phyloP scores from a whole-genome alignment of 2,329 filamentous ascomycete genomes.

The Pseudocercospora pini-densiflorae region DNA sequence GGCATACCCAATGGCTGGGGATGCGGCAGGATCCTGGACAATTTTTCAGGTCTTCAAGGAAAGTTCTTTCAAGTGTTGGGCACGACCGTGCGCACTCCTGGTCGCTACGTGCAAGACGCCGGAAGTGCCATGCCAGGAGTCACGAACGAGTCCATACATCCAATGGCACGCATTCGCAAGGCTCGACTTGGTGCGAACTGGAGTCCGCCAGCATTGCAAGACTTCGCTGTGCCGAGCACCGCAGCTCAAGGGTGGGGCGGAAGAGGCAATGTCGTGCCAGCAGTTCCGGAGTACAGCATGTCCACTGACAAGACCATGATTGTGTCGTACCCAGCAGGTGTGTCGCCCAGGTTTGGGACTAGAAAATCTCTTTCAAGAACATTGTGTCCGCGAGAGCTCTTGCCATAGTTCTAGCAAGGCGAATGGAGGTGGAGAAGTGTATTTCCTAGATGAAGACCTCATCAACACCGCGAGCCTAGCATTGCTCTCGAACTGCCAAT shows the following conservation, averaged over 20 bases:
- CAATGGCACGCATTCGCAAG: slow-evolving; percentile 20
- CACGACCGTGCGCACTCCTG: slow-evolving; percentile 13
- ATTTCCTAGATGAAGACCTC: no score
- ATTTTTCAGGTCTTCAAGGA: slow-evolving; percentile 21
- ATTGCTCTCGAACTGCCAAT: background rate
- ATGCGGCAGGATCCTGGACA: slow-evolving; percentile 24
- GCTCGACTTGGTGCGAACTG: slow-evolving; percentile 2
- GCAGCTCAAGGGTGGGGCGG: background rate
- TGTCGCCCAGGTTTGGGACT: background rate
- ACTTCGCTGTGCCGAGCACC: background rate
- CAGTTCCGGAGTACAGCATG: background rate
- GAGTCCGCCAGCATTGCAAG: slow-evolving; percentile 15
- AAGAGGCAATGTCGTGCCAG: background rate
- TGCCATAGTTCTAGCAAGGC: background rate
- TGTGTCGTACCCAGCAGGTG: background rate
- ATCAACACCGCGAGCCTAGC: background rate
- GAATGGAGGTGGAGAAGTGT: background rate
- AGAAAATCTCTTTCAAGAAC: background rate
- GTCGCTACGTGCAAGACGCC: slow-evolving; percentile 9
- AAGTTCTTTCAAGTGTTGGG: slow-evolving; percentile 21
- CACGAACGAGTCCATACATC: slow-evolving; percentile 20
- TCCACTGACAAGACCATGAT: background rate
- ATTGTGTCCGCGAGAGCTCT: background rate
- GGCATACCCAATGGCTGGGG: slow-evolving; percentile 19
- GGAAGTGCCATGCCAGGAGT: slow-evolving; percentile 1